Conservation (phyloP, 345 rosid species). For the Gossypium stocksii region DNA sequence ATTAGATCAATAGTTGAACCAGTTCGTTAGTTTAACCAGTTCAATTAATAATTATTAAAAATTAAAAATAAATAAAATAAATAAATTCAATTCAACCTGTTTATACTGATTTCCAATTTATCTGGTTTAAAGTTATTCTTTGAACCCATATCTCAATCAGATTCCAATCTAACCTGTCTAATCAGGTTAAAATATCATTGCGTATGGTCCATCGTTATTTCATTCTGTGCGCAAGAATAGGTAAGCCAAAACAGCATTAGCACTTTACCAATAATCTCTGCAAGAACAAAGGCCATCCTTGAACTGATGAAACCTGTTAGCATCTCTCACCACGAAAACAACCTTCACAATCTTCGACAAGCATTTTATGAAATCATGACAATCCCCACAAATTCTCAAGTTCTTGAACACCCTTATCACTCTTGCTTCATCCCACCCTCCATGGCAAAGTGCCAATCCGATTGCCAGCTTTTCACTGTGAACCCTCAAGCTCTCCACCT, state of each 20-base stretch:
- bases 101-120: accelerated
- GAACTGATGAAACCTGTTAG: conserved; percentile 75
- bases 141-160: no score
- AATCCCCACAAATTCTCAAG: conserved; percentile 75
- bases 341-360: conserved; percentile 49
- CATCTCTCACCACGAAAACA: conserved; percentile 68
- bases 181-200: no score
- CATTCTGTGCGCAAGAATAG: not conserved
- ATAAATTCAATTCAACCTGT: no score
- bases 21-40: no score
- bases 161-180: no score
- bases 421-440: conserved; percentile 33
- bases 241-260: not conserved
- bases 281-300: conserved; percentile 66
- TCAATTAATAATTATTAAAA: no score
- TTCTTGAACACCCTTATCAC: conserved; percentile 73
- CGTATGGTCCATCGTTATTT: no score
- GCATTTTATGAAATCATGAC: conserved; percentile 77
- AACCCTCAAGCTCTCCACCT: conserved; percentile 64
- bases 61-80: no score
- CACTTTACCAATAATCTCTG: conserved; percentile 54
- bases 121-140: no score
- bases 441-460: conserved; percentile 59
- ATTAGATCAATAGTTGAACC: no score
- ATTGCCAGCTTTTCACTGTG: conserved; percentile 88